phyloP scores from a whole-genome alignment of 208 protist genomes.

The Porcisia deanei region DNA sequence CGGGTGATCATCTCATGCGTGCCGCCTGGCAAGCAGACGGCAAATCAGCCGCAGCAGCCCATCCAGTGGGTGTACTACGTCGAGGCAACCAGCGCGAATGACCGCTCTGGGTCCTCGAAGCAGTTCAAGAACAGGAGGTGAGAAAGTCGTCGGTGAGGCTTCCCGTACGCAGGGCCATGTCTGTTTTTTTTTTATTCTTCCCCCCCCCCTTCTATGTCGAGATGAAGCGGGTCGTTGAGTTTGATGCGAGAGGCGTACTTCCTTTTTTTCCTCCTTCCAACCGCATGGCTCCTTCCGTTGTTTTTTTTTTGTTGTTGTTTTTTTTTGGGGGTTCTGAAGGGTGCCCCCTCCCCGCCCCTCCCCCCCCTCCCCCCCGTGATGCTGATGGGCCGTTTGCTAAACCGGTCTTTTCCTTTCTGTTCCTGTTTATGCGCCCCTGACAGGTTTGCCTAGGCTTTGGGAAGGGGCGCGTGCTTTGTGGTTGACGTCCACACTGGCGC shows the following conservation, averaged over 20 bases:
- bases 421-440: background rate
- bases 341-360: too few relatives aligned
- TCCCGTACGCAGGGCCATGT: background rate
- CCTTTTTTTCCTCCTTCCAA: too few relatives aligned
- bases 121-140: slow-evolving; percentile 20
- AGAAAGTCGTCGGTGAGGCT: background rate
- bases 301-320: background rate
- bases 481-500: background rate
- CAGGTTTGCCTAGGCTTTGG: background rate
- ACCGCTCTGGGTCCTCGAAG: slow-evolving; percentile 15
- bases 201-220: too few relatives aligned
- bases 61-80: slow-evolving; percentile 92
- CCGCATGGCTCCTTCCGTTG: too few relatives aligned
- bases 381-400: background rate
- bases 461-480: background rate
- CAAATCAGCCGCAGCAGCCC: slow-evolving; percentile 20
- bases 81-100: slow-evolving; percentile 35
- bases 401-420: background rate
- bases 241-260: too few relatives aligned
- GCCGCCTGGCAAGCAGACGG: slow-evolving; percentile 35
- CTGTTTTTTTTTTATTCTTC: background rate
- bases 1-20: slow-evolving; percentile 40
- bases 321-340: background rate
- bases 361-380: too few relatives aligned
- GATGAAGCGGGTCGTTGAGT: too few relatives aligned